Conservation (phyloP, 2,329 filamentous ascomycete genomes). For the Hirsutella minnesotensis region DNA sequence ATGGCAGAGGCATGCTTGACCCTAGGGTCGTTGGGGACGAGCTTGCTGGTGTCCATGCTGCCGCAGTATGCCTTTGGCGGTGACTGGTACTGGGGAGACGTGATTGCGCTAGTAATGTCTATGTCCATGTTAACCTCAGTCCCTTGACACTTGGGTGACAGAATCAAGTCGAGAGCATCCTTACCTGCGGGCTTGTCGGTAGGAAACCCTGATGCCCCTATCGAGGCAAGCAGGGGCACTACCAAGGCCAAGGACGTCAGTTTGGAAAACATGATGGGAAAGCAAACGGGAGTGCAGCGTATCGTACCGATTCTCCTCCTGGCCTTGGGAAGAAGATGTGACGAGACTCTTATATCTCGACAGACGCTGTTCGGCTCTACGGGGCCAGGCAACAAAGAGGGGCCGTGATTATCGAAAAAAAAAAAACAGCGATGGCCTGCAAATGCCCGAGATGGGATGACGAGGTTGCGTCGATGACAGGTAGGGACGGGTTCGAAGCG, state of each 20-base stretch:
- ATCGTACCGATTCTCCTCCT: neutral
- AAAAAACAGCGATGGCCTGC: too few species aligned
- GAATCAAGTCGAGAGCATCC: too few species aligned
- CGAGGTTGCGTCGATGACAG: too few species aligned
- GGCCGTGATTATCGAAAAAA: too few species aligned
- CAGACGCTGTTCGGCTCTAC: too few species aligned
- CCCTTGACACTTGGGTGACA: too few species aligned
- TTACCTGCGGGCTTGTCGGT: neutral
- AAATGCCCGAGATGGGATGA: too few species aligned
- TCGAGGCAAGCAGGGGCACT: neutral
- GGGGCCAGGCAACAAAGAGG: too few species aligned
- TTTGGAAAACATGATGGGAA: neutral
- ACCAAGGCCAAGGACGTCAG: neutral
- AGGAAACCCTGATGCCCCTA: neutral
- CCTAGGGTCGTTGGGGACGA: slow-evolving; percentile 53
- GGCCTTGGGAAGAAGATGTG: neutral
- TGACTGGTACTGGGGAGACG: too few species aligned
- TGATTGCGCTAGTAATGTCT: too few species aligned
- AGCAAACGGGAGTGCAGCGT: neutral
- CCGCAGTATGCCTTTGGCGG: neutral
- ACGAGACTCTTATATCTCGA: too few species aligned
- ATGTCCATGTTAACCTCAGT: too few species aligned
- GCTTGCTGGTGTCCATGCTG: slow-evolving; percentile 46
- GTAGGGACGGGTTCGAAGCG: neutral
- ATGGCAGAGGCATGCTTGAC: slow-evolving; percentile 50